These are phyloP conservation scores for Trypanosoma brucei DNA, from an alignment of 208 protist species.

Conservation along the genomic window DNA sequence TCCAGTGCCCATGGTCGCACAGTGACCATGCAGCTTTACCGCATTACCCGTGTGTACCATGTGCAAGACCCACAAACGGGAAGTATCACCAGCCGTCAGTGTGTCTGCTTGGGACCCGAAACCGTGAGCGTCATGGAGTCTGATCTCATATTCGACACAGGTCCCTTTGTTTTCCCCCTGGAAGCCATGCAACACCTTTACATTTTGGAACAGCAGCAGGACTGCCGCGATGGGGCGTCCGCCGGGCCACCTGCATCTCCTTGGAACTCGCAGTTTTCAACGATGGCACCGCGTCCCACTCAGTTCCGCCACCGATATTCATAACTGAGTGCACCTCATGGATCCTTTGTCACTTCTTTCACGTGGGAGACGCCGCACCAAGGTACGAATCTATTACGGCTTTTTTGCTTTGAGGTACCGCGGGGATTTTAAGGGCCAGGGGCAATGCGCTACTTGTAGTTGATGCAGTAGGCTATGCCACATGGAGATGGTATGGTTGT, in stretches of 20 bases:
- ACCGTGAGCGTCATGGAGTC: slow-evolving; percentile 20
- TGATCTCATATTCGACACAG: slow-evolving; percentile 49
- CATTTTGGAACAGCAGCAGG: slow-evolving; percentile 37
- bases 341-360: too few species aligned
- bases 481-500: too few species aligned
- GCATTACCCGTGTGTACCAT: slow-evolving; percentile 29
- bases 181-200: slow-evolving; percentile 48
- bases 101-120: slow-evolving; percentile 28
- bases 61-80: slow-evolving; percentile 38
- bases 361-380: too few species aligned
- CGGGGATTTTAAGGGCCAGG: too few species aligned
- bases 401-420: too few species aligned
- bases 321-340: too few species aligned
- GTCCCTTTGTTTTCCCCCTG: slow-evolving; percentile 33
- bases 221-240: too few species aligned
- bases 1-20: neutral
- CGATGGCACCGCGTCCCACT: neutral
- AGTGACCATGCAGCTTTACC: slow-evolving; percentile 52
- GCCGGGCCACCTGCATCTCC: neutral
- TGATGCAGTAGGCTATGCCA: too few species aligned
- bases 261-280: neutral
- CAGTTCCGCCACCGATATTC: neutral
- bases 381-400: too few species aligned
- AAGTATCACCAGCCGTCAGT: slow-evolving; percentile 42
- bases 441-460: too few species aligned